Evolutionary conservation across 176 grass and related monocot genomes (phyloP), one percentile per base, ranked within the genome.

Genomic region (Juncus inflexus): DNA sequence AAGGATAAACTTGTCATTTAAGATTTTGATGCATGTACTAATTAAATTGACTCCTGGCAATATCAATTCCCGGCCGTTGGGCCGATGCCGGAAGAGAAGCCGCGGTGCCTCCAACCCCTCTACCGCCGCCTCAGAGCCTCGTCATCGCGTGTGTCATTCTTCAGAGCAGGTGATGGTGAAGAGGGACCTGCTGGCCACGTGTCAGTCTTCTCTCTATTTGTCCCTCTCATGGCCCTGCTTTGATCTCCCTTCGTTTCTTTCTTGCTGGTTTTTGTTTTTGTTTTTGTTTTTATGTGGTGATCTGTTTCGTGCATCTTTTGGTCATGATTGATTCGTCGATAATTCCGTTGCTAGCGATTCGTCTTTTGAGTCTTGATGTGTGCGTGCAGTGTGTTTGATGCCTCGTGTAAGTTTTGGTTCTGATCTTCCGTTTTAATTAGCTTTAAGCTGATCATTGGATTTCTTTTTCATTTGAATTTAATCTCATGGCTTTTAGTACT

Each of bases 191-290:
- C 77, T 99, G 35, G 4, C 52, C 11, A 61, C 52, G 15, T 50
- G 83, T 99, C 40, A 90, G 95, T 70, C 9, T 69, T 28, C 19
- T 28, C 19, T 28, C 19, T 28, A 28, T 28, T 28, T 28, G 19
- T 28, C 19, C 19, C 19, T 28, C 19, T 28, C 19, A 28, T 28
- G 19, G 19, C 19, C 19, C 19, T 28, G 0, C 39, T 69, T 14
- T 45, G 47, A 50, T 62, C 78, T 41, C 61, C 38, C 47, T 37
- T 52, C 42, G 1, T 28, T 28, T 50, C 3, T 63, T 63, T 51
- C 16, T 58, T 50, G 4, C 37, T 15, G 3, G 35, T 41, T 10
- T 35, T 7, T 54, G 54, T 53, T 58, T 51, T 28, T 28, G 19
- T 28, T 28, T 28, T 28, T 28, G 19, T 28, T 28, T 28, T 28